Percentiles rank a stretch among this genome's conserved stretches.
Evolutionary conservation across 768 basidiomycete species (phyloP).

Genomic region (Candolleomyces aberdarensis): DNA sequence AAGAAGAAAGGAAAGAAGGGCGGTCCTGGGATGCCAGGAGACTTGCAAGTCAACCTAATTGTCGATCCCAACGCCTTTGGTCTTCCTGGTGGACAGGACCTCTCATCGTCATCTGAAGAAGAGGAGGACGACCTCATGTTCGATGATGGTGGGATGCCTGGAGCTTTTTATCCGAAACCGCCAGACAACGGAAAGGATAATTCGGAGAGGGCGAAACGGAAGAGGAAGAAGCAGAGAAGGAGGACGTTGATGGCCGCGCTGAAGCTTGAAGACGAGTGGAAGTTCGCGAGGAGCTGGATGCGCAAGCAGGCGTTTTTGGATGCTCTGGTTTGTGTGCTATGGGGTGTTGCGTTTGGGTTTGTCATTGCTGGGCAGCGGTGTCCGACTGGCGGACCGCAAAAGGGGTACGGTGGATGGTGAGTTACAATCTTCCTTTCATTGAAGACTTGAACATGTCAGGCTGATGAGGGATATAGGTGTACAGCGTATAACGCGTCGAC

Average conservation of each 20-base stretch:
- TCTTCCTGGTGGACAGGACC: conserved; percentile 24
- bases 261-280: conserved; percentile 65
- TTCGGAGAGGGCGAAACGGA: conserved; percentile 13
- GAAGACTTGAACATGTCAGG: not conserved
- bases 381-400: conserved; percentile 43
- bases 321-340: conserved; percentile 42
- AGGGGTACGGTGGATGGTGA: conserved; percentile 57
- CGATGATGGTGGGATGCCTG: conserved; percentile 34
- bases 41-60: conserved; percentile 72
- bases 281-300: conserved; percentile 46
- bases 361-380: conserved; percentile 61
- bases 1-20: conserved; percentile 35
- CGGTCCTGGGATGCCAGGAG: conserved; percentile 32
- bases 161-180: conserved; percentile 24
- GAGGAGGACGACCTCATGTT: conserved; percentile 30
- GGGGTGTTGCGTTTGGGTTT: conserved; percentile 59
- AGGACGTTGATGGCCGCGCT: conserved; percentile 57
- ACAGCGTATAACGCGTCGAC: conserved; percentile 67
- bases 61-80: conserved; percentile 64
- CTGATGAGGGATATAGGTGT: conserved; percentile 44
- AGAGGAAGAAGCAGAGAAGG: conserved; percentile 37
- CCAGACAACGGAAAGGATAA: conserved; percentile 19
- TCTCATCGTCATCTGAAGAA: conserved; percentile 34
- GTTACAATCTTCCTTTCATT: conserved; percentile 17
- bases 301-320: conserved; percentile 55